Evolutionary conservation across 1,284 basidiomycete species (phyloP).

Genomic region (Exobasidium rhododendri): DNA sequence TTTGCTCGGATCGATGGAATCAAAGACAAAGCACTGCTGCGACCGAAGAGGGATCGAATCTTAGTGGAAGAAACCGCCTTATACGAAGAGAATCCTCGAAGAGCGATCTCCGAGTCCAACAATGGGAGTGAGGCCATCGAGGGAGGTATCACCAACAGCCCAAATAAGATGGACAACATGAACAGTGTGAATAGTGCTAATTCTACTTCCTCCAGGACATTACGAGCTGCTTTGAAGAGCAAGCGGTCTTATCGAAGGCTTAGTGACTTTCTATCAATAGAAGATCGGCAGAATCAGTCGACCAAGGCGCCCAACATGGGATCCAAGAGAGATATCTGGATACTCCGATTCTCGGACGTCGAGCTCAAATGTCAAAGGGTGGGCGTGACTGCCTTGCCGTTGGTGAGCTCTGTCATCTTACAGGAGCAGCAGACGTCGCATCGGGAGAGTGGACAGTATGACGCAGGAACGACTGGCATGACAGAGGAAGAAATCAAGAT

Average conservation of each 20-base stretch:
- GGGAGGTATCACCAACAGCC: neutral
- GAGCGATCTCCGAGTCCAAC: constrained; percentile 46
- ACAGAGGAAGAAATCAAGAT: constrained; percentile 8
- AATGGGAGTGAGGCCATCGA: neutral
- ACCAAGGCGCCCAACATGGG: constrained; percentile 50
- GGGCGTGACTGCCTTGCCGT: constrained; percentile 80
- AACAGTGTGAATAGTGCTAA: constrained; percentile 4
- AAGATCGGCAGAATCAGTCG: constrained; percentile 33
- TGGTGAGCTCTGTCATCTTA: constrained; percentile 63
- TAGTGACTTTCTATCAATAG: constrained; percentile 30
- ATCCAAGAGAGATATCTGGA: constrained; percentile 75
- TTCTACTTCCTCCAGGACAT: constrained; percentile 9
- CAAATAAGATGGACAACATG: neutral
- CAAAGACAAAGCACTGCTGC: constrained; percentile 61
- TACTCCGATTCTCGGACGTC: constrained; percentile 92
- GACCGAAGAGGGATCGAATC: constrained; percentile 80
- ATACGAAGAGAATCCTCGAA: constrained; percentile 35
- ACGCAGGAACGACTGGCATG: neutral
- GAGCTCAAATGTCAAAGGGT: constrained; percentile 83
- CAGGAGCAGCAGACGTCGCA: neutral
- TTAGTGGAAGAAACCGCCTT: constrained; percentile 77
- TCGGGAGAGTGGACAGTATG: neutral
- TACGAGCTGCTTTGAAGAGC: constrained; percentile 35
- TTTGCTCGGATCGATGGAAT: constrained; percentile 93
- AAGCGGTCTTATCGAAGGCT: constrained; percentile 45